Evolutionary conservation across 306 rosid species (phyloP).

Genomic region (Vigna unguiculata): DNA sequence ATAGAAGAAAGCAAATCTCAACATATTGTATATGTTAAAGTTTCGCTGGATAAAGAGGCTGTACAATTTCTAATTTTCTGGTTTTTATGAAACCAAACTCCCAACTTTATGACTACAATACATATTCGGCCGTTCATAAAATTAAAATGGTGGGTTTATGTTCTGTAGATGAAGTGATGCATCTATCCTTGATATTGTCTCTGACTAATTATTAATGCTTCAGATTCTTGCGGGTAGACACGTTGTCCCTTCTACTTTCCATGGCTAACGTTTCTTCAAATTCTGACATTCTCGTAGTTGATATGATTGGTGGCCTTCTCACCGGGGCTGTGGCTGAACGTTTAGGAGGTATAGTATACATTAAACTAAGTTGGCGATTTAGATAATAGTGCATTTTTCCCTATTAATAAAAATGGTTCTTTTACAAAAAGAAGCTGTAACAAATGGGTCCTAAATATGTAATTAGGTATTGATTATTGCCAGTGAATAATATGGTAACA

Average conservation of each 20-base stretch:
- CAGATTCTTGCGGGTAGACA: conserved; percentile 89
- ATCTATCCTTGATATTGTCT: conserved; percentile 27
- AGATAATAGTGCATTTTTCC: conserved; percentile 18
- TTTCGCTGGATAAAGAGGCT: conserved; percentile 13
- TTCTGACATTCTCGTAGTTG: conserved; percentile 87
- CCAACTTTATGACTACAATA: neutral
- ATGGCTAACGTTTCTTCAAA: conserved; percentile 84
- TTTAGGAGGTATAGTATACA: conserved; percentile 70
- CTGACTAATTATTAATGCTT: conserved; percentile 41
- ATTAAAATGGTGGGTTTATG: neutral
- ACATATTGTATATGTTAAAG: neutral
- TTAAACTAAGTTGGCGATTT: conserved; percentile 33
- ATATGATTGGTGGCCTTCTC: conserved; percentile 89
- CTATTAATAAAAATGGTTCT: neutral
- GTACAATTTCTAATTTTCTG: conserved; percentile 22
- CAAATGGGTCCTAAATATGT: neutral
- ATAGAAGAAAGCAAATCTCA: conserved; percentile 6
- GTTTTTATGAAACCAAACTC: conserved; percentile 5
- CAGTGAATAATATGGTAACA: neutral
- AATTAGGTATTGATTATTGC: neutral
- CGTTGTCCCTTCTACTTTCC: conserved; percentile 87
- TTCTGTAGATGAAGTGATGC: conserved; percentile 13
- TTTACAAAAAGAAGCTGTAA: neutral
- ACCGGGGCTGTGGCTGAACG: conserved; percentile 98
- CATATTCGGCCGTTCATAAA: neutral